These are phyloP conservation scores for Trypanosomatidae sp. DNA, from an alignment of 208 protist species.

Conservation along the genomic window DNA sequence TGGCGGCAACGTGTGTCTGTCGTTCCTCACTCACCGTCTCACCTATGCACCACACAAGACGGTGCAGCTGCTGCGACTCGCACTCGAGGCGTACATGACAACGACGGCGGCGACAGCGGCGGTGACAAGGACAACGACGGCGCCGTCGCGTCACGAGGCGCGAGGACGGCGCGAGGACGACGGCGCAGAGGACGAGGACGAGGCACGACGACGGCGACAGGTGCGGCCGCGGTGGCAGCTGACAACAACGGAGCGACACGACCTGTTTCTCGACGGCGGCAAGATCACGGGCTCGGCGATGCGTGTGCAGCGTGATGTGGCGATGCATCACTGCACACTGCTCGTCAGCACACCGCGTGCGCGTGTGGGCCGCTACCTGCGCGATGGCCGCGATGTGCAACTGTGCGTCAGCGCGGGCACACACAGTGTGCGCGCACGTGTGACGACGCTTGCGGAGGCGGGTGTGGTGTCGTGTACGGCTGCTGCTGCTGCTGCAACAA, in stretches of 20 bases:
- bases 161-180: no score
- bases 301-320: constrained; percentile 73
- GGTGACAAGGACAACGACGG: no score
- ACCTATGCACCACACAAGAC: constrained; percentile 53
- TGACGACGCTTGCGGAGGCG: no score
- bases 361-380: constrained; percentile 32
- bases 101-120: constrained; percentile 15
- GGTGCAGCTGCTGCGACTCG: constrained; percentile 48
- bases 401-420: no score
- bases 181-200: no score
- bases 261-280: constrained; percentile 67
- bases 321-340: constrained; percentile 81
- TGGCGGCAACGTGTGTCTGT: constrained; percentile 63
- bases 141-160: no score
- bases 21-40: constrained; percentile 57
- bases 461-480: no score
- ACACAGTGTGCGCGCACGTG: no score
- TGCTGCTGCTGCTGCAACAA: no score
- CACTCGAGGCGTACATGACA: constrained; percentile 19
- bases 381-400: no score
- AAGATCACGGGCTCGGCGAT: constrained; percentile 86
- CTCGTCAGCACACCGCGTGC: constrained; percentile 30
- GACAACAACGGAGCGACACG: constrained; percentile 55
- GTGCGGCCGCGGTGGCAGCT: constrained; percentile 7
- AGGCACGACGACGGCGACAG: no score